Conservation (phyloP, 2,329 filamentous ascomycete species). For the Pseudogymnoascus sp. region DNA sequence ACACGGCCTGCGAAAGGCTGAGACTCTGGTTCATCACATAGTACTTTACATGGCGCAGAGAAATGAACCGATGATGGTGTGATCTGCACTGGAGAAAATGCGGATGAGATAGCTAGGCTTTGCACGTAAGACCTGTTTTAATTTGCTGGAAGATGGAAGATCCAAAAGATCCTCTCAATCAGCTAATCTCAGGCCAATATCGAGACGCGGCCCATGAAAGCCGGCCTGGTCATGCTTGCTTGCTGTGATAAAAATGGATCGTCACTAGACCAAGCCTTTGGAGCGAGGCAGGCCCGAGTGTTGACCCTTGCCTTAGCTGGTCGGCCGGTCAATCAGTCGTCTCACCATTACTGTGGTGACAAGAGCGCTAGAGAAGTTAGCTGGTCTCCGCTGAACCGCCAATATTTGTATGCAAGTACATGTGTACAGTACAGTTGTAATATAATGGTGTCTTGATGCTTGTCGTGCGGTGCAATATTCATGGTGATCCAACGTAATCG, state of each 20-base stretch:
- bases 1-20: background rate
- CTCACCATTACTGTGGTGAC: slow-evolving; percentile 6
- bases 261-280: background rate
- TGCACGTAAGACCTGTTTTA: background rate
- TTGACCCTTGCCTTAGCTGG: background rate
- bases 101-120: background rate
- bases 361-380: slow-evolving; percentile 4
- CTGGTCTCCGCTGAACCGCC: slow-evolving; percentile 1
- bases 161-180: slow-evolving; percentile 4
- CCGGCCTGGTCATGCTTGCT: background rate
- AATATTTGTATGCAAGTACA: background rate
- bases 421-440: background rate
- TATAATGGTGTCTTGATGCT: slow-evolving; percentile 5
- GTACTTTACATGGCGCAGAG: background rate
- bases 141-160: slow-evolving; percentile 6
- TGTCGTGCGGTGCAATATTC: slow-evolving; percentile 4
- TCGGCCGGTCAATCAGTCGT: background rate
- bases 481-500: background rate
- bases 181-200: slow-evolving; percentile 3
- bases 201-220: slow-evolving; percentile 3
- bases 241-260: slow-evolving; percentile 9
- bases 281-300: background rate
- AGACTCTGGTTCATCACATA: slow-evolving; percentile 1
- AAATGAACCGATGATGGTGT: slow-evolving; percentile 1
- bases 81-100: slow-evolving; percentile 1